These are phyloP conservation scores for Ampelocalamus luodianensis DNA, from an alignment of 176 grass and related monocot species.

Conservation along the genomic window DNA sequence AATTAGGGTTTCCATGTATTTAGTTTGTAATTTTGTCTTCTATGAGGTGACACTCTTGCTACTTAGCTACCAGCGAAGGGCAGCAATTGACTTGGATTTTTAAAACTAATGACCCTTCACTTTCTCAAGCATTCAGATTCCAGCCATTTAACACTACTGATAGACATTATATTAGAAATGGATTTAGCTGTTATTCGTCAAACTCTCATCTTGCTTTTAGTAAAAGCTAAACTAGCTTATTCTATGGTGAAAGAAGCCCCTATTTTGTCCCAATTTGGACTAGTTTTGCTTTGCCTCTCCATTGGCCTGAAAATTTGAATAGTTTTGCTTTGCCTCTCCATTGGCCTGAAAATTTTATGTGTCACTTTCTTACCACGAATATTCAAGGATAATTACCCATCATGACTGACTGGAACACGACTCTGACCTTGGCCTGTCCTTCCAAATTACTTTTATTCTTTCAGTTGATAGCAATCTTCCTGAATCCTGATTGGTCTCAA, in stretches of 20 bases:
- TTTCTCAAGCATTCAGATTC: constrained; percentile 22
- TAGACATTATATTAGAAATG: constrained; percentile 1
- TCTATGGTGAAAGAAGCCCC: neutral
- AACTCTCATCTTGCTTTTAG: neutral
- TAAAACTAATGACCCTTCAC: constrained; percentile 26
- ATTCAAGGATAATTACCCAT: neutral
- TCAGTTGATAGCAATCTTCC: constrained; percentile 9
- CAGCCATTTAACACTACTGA: constrained; percentile 1
- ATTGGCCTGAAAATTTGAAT: neutral
- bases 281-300: neutral
- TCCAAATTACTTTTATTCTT: neutral
- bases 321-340: neutral
- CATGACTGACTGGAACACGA: neutral
- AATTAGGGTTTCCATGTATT: constrained; percentile 5
- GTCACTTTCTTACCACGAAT: constrained; percentile 27
- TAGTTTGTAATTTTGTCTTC: constrained; percentile 23
- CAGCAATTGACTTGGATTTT: constrained; percentile 20
- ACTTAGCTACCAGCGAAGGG: constrained; percentile 39
- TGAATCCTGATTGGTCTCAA: neutral
- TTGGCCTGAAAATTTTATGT: neutral
- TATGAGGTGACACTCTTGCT: constrained; percentile 26
- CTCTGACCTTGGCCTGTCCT: neutral
- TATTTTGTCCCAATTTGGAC: constrained; percentile 10
- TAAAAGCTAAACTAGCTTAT: neutral
- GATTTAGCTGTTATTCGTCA: neutral